Evolutionary conservation across 2,329 filamentous ascomycete genomes (phyloP), one percentile per base, ranked within the genome.

Genomic region (Trichoderma simmonsii): DNA sequence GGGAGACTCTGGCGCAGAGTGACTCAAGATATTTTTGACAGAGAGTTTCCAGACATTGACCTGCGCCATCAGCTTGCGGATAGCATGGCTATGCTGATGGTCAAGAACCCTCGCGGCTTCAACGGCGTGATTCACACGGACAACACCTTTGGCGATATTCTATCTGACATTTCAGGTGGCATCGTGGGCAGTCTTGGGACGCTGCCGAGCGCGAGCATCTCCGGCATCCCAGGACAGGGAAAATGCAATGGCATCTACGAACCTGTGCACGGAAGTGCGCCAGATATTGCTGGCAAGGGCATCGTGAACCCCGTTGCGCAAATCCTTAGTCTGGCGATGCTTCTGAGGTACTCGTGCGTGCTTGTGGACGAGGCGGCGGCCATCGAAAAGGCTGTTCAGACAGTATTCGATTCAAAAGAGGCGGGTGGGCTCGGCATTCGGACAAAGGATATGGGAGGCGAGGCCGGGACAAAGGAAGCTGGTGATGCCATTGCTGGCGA

Each of bases 231-330:
- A 0, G 79, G 80, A 2, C 73, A 80, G 21, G 79, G 77, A n/a
- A 76, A 75, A n/a, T 82, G 80, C 76, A 93, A 92, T 75, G 91
- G 91, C 73, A 92, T 93, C 76, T 94, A 93, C 78, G 92, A 94
- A 82, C 92, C 92, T 4, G 92, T 94, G 70, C 92, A 94, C 78
- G 92, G 91, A 83, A 88, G 78, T 67, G 92, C 92, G 2, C 92
- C 92, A 12, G 92, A 94, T 75, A 93, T 94, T 74, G 88, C 90
- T 8, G 92, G 92, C 71, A 87, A 92, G 79, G 90, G 90, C 51
- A 86, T 92, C 56, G 91, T 92, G 69, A 93, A 94, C 82, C 92
- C 92, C 0, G 86, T 93, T 39, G 92, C 91, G 1, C 89, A 90
- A 75, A 89, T 93, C 36, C 85, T 93, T 51, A 93, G 90, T 64